Evolutionary conservation across 345 rosid species (phyloP), one percentile per base, ranked within the genome.

Genomic region (Toxicodendron radicans): DNA sequence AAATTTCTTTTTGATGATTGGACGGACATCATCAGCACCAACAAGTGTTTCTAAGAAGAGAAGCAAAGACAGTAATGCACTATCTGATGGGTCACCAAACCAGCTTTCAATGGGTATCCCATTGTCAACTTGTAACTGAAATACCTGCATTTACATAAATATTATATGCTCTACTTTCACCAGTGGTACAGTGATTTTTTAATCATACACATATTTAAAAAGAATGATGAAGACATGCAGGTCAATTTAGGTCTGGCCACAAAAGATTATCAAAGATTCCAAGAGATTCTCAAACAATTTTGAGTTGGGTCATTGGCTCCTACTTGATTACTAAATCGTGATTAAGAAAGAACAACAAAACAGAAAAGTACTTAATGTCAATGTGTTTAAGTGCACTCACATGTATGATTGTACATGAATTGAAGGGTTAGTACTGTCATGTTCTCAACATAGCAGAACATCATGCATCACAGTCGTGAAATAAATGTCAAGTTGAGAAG

Each of bases 81-180:
- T 64, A 20, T 73, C 76, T 23, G 76, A 73, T 64, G 70, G 76
- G 56, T 73, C 76, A 64, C 71, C 64, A 54, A 73, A 73, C 76
- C 76, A 73, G 56, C 76, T 73, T 35, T 73, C 63, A 12, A 73
- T 73, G 49, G 70, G 76, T 73, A 64, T 73, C 30, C 76, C 76
- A 16, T 73, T 73, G 51, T 73, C 76, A 23, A 73, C 76, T 41
- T 73, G 70, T 46, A 73, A 41, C 20, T 73, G 71, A 58, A 73
- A 73, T 35, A 56, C 70, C 76, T 73, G 70, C 64, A 62, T 51
- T 73, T 73, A 49, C 45, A 56, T 7, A 12, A 1, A 11, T 13
- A 20, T 9, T 11, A 71, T 45, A 58, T 10, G 56, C 7, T 57
- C 10, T 43, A 11, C 54, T 58, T 71, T 45, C 13, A 58, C 24